Evolutionary conservation across 2,329 filamentous ascomycete species (phyloP).

Genomic region (Talaromyces islandicus): DNA sequence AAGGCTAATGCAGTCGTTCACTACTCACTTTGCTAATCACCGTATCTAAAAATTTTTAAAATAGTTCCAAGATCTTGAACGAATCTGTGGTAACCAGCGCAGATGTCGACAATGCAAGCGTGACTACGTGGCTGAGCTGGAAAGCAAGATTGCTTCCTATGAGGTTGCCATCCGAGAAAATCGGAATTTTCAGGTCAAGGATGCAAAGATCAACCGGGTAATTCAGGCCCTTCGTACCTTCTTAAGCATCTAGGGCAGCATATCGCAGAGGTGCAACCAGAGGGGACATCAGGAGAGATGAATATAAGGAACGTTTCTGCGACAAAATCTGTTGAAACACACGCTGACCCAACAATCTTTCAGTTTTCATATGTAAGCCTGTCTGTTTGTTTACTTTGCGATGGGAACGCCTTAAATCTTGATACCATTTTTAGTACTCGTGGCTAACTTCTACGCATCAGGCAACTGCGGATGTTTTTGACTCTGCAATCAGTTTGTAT

Average conservation of each 20-base stretch:
- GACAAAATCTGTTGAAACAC: background rate
- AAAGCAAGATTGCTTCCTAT: constrained; percentile 15
- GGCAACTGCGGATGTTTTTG: background rate
- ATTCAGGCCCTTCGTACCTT: background rate
- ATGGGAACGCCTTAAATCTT: background rate
- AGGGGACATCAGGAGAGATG: background rate
- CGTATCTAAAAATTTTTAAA: background rate
- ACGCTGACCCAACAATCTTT: background rate
- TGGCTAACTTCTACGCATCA: background rate
- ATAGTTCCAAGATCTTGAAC: constrained; percentile 30
- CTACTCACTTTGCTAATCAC: background rate
- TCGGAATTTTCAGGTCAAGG: background rate
- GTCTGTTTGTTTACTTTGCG: background rate
- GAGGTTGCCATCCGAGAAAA: constrained; percentile 2
- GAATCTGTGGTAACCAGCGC: constrained; percentile 49
- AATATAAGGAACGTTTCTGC: background rate
- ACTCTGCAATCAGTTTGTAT: background rate
- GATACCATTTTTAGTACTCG: background rate
- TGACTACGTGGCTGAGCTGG: constrained; percentile 34
- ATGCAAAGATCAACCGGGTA: background rate
- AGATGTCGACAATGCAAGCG: constrained; percentile 44
- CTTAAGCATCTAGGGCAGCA: background rate
- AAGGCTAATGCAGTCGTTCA: background rate
- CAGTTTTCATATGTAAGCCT: background rate
- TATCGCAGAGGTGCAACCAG: background rate